Evolutionary conservation across 164 flowering plant species (phyloP), one percentile per base, ranked within the genome.

Genomic region (Litsea cubeba): DNA sequence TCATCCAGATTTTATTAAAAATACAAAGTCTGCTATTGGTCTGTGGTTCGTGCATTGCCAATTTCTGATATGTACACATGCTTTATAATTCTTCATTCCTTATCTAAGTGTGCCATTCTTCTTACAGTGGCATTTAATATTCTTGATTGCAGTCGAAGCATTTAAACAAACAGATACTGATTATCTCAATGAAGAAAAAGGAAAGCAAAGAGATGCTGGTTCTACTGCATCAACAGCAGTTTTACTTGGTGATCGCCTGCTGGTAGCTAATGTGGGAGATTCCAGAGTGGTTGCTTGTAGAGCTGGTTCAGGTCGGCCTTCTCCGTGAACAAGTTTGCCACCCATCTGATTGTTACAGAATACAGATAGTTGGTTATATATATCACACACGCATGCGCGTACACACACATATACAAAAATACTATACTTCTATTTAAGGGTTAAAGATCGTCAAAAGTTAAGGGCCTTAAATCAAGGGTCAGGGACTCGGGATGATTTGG

Each of bases 191-290:
- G 88, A 85, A 78, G 93, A 89, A 72, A 89, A 86, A 74, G 88
- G 85, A 32, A 88, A 88, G 71, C 84, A 82, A 32, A 92, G 82
- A 77, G 93, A 88, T 82, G 89, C 94, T 54, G 93, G 97, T 35
- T 90, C 97, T 76, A 92, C 97, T 75, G 97, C 97, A 69, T 87
- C 97, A 73, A 88, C 97, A 51, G 92, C 89, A 63, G 74, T 90
- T 32, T 75, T 92, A 24, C 50, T 92, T 10, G 89, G 90, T 12
- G 84, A 88, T 62, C 79, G 85, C 58, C 74, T 92, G 25, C 76
- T 90, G 77, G 97, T 90, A 74, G 93, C 97, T 71, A 92, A 92
- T 86, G 97, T 92, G 73, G 97, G 97, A 25, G 97, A 92, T 84
- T 92, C 97, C 63, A 84, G 97, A 81, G 94, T 87, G 10, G 94